Evolutionary conservation across 2,329 filamentous ascomycete species (phyloP), one percentile per base, ranked within the genome.

Genomic region (Stenocarpella maydis): DNA sequence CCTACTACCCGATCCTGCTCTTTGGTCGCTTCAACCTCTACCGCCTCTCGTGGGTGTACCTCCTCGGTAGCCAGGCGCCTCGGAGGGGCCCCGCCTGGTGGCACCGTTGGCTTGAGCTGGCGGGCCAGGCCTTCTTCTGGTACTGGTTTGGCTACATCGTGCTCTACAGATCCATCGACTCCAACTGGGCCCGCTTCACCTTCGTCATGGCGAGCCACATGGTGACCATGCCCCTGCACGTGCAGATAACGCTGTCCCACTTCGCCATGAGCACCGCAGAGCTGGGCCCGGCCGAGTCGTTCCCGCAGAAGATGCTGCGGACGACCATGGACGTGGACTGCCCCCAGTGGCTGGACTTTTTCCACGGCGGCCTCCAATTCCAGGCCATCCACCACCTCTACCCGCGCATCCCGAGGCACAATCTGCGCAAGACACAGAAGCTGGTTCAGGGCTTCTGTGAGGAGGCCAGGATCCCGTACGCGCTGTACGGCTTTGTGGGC

Each of bases 251-350:
- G 0, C 87, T 97, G 21, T 96, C 92, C 2, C 94, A 97, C 80
- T 97, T 97, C 80, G 93, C 93, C 73, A 97, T 97, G 94, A 95
- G 92, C 74, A 97, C 94, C 0, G 87, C 92, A 14, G 93, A 97
- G 75, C 85, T 97, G 15, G 95, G 95, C 0, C 89, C 92, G 1
- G 85, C 90, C 64, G 94, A 97, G 78, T 96, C 92, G 0, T 97
- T 97, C 78, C 90, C 94, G 0, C 94, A 97, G 80, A 92, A 91
- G 79, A 96, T 97, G 91, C 85, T 97, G 54, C 90, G 95, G 74
- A 97, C 94, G 1, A 97, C 94, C 15, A 97, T 97, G 94, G 94
- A 97, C 73, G 90, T 97, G 26, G 93, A 96, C 77, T 97, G 94
- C 76, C 93, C 94, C 0, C 84, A 87, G 15, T 97, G 94, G 94